A percentile compares a stretch with the other conserved stretches of the same genome.
Evolutionary conservation across 2,329 filamentous ascomycete species (phyloP).

Genomic region (Fusarium beomiforme): DNA sequence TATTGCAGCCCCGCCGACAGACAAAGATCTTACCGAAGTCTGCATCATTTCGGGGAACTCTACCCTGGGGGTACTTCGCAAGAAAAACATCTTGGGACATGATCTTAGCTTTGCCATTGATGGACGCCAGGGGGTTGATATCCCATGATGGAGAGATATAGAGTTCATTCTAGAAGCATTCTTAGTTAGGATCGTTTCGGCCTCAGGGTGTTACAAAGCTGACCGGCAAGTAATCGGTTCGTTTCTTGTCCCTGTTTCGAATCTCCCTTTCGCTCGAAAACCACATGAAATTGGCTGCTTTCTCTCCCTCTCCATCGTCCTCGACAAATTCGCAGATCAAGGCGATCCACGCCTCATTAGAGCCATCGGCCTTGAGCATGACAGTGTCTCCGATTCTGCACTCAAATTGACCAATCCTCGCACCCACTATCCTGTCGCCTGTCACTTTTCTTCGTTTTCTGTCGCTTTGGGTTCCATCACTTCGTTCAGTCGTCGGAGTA

Average conservation of each 20-base stretch:
- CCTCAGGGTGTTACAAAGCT: constrained; percentile 21
- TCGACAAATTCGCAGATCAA: constrained; percentile 86
- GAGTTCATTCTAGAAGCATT: constrained; percentile 75
- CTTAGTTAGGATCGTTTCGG: constrained; percentile 2
- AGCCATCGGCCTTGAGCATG: constrained; percentile 86
- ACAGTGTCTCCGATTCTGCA: constrained; percentile 86
- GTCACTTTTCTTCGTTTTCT: constrained; percentile 50
- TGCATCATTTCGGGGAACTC: constrained; percentile 75
- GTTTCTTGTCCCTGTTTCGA: constrained; percentile 82
- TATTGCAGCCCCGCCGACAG: constrained; percentile 89
- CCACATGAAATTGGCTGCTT: constrained; percentile 93
- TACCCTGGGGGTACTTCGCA: constrained; percentile 76
- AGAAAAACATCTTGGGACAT: constrained; percentile 78
- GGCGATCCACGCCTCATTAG: constrained; percentile 90
- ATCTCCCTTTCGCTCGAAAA: constrained; percentile 94
- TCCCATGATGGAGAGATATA: constrained; percentile 92
- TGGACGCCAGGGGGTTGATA: constrained; percentile 84
- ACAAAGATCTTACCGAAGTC: constrained; percentile 89
- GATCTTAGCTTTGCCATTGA: constrained; percentile 88
- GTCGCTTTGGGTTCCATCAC: constrained; percentile 44
- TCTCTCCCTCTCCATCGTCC: constrained; percentile 71
- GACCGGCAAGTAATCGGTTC: constrained; percentile 79
- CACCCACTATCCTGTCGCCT: constrained; percentile 74
- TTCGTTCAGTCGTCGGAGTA: constrained; percentile 44
- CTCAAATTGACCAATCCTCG: constrained; percentile 82